Percentiles rank a stretch among this genome's conserved stretches.
Conservation (phyloP, 2,329 filamentous ascomycete species). For the Beauveria caledonica region DNA sequence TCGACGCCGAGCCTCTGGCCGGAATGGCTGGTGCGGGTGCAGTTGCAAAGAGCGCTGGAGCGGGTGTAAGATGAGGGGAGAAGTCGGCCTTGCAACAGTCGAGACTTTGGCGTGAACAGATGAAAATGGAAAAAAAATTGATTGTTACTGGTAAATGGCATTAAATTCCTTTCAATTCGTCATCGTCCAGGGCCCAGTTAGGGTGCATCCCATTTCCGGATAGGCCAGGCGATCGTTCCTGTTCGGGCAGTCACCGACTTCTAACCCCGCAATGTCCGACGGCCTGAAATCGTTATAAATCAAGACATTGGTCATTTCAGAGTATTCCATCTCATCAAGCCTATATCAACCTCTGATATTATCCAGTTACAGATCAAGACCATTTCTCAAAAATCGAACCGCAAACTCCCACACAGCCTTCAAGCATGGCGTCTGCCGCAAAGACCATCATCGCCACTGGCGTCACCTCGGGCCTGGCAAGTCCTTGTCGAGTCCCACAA, state of each 20-base stretch:
- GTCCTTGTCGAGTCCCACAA: constrained; percentile 9
- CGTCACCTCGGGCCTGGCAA: constrained; percentile 40
- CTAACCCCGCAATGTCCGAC: constrained; percentile 5
- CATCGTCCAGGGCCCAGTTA: not conserved
- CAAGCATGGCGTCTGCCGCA: constrained; percentile 14
- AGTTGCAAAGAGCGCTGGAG: constrained; percentile 6
- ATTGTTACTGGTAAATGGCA: not conserved
- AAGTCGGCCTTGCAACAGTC: too few relatives aligned
- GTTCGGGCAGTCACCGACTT: not conserved
- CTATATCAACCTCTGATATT: not conserved
- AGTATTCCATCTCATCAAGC: not conserved
- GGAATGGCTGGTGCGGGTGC: constrained; percentile 3
- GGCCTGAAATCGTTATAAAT: not conserved
- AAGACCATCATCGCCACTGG: constrained; percentile 45
- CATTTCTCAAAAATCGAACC: too few relatives aligned
- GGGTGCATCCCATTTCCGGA: not conserved
- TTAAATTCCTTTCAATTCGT: not conserved
- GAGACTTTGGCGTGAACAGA: not conserved
- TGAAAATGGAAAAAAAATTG: not conserved
- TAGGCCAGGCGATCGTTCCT: not conserved
- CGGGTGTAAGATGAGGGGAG: too few relatives aligned
- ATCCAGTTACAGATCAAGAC: not conserved
- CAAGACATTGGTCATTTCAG: not conserved
- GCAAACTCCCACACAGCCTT: not conserved
- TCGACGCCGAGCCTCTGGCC: not conserved